Base-by-base conservation (phyloP, 352 stramenopile species). In the Phytophthora sp. region DNA sequence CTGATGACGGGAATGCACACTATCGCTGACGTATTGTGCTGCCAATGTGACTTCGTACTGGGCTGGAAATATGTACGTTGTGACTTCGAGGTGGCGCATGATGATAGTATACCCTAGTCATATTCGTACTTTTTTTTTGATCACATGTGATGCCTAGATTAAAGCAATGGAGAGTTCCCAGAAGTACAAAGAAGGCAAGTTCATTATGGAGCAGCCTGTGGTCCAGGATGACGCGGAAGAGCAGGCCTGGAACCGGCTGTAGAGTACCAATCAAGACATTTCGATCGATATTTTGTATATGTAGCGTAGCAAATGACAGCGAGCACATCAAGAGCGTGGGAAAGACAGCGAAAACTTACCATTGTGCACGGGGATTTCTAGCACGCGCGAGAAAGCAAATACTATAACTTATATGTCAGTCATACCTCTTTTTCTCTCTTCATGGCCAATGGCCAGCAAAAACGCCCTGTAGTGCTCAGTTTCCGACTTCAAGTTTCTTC, bases 181-280 rank as follows among this genome's bases (percentile, higher is more conserved):
- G 70, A 89, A 89, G 67, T 94, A 94, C 83, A 94, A 92, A 59
- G 86, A 94, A 75, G 86, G 83, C 63, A 91, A 89, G 66, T 94
- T 88, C 55, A 91, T 92, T 57, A 86, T 94, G 74, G 86, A 94
- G 66, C 70, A 82, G 20, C 80, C 82, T 29, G 69, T 92, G n/a
- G 80, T 94, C 16, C 70, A 90, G 46, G 83, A 94, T 51, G 80
- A 87, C 33, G 58, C 45, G 18, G 80, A 90, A 61, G 81, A 89
- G 50, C 51, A 71, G n/a, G 50, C 55, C 44, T 88, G 77, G 77
- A 54, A 82, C 33, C 72, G 64, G 11, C 58, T 73, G 52, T 79
- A 66, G 51, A 38, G 18, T 15, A 20, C 8, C 18, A 1, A 12
- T 42, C 11, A n/a, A 45, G 29, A 39, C 15, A 24, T 27, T 51